Conservation (phyloP, 192 early-diverging fungal genomes). For the Phlyctochytrium planicorne region DNA sequence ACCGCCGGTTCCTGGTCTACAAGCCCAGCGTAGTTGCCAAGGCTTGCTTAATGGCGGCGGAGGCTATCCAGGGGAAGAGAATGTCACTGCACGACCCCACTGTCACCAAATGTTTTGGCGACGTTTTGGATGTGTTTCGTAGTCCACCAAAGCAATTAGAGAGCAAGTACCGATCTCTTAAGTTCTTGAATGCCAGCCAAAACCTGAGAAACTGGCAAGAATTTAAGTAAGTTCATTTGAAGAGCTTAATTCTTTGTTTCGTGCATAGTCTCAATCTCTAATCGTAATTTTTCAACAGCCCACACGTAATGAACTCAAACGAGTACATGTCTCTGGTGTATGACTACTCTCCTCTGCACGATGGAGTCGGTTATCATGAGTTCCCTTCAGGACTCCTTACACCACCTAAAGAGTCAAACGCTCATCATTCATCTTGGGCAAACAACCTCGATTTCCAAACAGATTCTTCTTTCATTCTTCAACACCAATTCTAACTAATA, state of each 20-base stretch:
- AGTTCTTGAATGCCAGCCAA: not conserved
- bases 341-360: not conserved
- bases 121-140: conserved; percentile 16
- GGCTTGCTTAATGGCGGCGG: conserved; percentile 33
- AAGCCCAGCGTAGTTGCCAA: conserved; percentile 42
- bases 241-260: too few species aligned
- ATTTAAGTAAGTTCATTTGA: not conserved
- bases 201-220: not conserved
- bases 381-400: conserved; percentile 3
- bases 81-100: conserved; percentile 6
- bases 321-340: not conserved
- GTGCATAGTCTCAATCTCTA: too few species aligned
- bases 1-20: conserved; percentile 41
- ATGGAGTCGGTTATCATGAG: not conserved
- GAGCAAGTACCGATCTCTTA: conserved; percentile 8
- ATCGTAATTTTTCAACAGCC: too few species aligned
- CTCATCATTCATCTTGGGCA: too few species aligned
- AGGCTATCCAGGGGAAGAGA: not conserved
- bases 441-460: too few species aligned
- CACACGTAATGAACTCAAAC: not conserved
- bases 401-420: conserved; percentile 19
- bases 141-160: conserved; percentile 15
- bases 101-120: not conserved
- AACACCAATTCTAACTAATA: too few species aligned
- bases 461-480: too few species aligned